Conservation (phyloP, 305 asterid genomes). For the Fraxinus sp. region DNA sequence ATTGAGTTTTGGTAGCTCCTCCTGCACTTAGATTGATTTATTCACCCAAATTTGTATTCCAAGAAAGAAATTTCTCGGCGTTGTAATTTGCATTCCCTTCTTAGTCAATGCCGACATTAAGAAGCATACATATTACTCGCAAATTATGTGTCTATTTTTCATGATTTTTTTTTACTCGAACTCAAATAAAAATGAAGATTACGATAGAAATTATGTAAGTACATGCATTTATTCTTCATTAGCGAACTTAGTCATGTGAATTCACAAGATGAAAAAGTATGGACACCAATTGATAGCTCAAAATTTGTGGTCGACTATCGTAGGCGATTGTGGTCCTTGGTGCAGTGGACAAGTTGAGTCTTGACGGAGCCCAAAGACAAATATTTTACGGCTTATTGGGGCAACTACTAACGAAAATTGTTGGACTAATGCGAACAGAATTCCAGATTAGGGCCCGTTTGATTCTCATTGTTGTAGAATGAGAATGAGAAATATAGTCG, state of each 20-base stretch:
- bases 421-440: background rate
- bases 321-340: background rate
- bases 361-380: background rate
- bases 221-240: background rate
- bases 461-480: too few relatives aligned
- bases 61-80: slow-evolving; percentile 4
- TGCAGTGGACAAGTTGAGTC: background rate
- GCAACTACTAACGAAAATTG: background rate
- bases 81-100: slow-evolving; percentile 6
- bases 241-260: background rate
- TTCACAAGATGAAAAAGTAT: background rate
- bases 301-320: background rate
- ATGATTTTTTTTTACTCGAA: background rate
- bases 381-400: background rate
- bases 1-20: slow-evolving; percentile 51
- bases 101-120: background rate
- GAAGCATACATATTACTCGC: background rate
- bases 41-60: background rate
- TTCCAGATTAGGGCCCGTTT: too few relatives aligned
- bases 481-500: too few relatives aligned
- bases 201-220: background rate
- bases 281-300: background rate
- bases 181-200: background rate
- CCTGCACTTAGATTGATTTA: slow-evolving; percentile 30
- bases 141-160: background rate